Conservation (phyloP, 2,329 filamentous ascomycete species). For the Talaromyces atroroseus region DNA sequence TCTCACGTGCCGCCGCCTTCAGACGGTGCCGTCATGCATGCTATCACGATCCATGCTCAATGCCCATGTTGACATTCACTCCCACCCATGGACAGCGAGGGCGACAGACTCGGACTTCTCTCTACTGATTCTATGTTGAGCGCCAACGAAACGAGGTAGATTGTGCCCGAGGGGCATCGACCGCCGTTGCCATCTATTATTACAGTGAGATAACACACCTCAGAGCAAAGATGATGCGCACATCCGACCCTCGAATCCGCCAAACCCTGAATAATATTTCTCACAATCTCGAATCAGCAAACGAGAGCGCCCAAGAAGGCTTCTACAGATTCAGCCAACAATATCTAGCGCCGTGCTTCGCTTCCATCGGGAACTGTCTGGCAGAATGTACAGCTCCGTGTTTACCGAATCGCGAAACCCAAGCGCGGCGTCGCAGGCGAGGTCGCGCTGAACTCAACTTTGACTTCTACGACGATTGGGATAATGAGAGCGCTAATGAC, state of each 20-base stretch:
- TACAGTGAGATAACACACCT: background rate
- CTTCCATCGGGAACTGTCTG: constrained; percentile 60
- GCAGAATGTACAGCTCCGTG: constrained; percentile 65
- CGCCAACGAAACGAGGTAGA: background rate
- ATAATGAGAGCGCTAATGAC: constrained; percentile 55
- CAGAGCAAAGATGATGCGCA: constrained; percentile 50
- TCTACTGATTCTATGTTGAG: background rate
- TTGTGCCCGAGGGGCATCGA: background rate
- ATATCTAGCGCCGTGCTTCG: constrained; percentile 78
- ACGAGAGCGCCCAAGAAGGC: constrained; percentile 83
- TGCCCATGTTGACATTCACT: background rate
- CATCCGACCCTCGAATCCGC: constrained; percentile 72
- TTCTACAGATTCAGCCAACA: constrained; percentile 84
- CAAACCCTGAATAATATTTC: constrained; percentile 91
- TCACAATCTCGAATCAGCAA: constrained; percentile 82
- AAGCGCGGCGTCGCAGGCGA: constrained; percentile 62
- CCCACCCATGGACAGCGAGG: background rate
- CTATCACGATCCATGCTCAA: background rate
- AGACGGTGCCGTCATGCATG: background rate
- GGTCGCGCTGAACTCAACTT: constrained; percentile 73
- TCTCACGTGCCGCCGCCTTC: constrained; percentile 9
- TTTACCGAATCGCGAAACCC: constrained; percentile 65
- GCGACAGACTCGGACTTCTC: background rate
- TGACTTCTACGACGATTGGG: constrained; percentile 98
- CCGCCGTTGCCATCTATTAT: background rate